Evolutionary conservation across 352 stramenopile species (phyloP), one percentile per base, ranked within the genome.

Genomic region (Thalassiosira pacifica): DNA sequence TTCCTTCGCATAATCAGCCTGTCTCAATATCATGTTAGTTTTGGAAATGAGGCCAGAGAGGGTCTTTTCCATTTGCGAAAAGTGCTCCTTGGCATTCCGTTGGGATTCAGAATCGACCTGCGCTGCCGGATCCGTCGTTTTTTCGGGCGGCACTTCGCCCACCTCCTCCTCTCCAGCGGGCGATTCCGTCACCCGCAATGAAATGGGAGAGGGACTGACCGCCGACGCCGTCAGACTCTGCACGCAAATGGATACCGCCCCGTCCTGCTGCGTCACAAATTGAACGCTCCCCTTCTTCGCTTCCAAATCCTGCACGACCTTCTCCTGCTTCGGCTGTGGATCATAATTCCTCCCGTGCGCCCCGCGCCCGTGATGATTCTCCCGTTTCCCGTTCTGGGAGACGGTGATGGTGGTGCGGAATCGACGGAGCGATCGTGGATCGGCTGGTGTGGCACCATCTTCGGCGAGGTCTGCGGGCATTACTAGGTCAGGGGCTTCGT

Each of bases 1-100:
- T 70, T 91, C 86, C 67, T 90, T 91, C 19, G 82, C 72, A 83
- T 93, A 93, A 82, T 94, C 89, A 8, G 91, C 91, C 74, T 93
- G 82, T 31, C 72, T 65, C 13, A 93, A 72, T 70, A 94, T 91
- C 18, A 83, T 88, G 57, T 93, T 69, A 57, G 92, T 93, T 57
- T 88, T 81, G 2, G 72, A 73, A 73, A 90, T 86, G 52, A 93
- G 84, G 31, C 70, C 53, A 59, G 59, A 66, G 22, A 93, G 63
- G 66, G 91, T 85, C 29, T 76, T 76, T 82, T 94, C 87, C 83
- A 93, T 91, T 78, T 93, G 85, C 27, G 65, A 88, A 67, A 91
- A 91, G 76, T 93, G 82, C 63, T 86, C 76, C 63, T 88, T 82
- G 4, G 76, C 76, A 60, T 88, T 88, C 10, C 59, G 60, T 82